Evolutionary conservation across 2,329 filamentous ascomycete species (phyloP), one percentile per base, ranked within the genome.

Genomic region (Kalmusia sp.): DNA sequence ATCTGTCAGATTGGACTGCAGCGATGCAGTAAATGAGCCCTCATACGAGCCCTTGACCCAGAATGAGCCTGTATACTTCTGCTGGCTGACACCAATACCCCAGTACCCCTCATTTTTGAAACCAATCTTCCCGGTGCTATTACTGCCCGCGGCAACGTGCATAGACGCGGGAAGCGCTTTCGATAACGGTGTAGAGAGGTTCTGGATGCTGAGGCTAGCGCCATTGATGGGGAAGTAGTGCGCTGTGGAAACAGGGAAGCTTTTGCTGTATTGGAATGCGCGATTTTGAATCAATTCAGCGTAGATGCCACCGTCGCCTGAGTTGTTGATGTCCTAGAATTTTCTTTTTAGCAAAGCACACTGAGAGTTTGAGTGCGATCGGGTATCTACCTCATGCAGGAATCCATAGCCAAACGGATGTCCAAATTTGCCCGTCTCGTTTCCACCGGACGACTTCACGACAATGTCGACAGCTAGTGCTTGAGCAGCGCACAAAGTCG

Each of bases 261-360:
- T 44, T 49, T 38, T 57, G 55, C 64, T 68, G 54, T 77, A 79
- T 70, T 91, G 88, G 64, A 91, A 90, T 9, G 87, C 88, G 43
- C 87, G 82, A 71, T 91, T 91, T 46, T 81, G 82, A 51, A 91
- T 83, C 51, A 91, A 72, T 65, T 91, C 87, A 43, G 85, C 88
- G 67, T 91, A 91, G 57, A 91, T 83, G 4, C 88, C 88, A 19
- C 88, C 88, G 65, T 91, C 88, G 2, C 88, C 87, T 2, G 84
- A 87, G 69, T 89, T 84, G 70, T 86, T 86, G 69, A 87, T 87
- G 14, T 70, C 67, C 67, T 70, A 5, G 21, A 1, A 33, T 1
- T 1, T 3, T 21, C n/a, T 19, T 24, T 2, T 35, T 24, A 28
- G 17, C 7, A 22, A 39, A 3, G 5, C 12, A 12, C 22, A 27